Percentiles rank a stretch among this genome's conserved stretches.
Conservation (phyloP, 495 filamentous ascomycete species). For the Thermothielavioides terrestris region DNA sequence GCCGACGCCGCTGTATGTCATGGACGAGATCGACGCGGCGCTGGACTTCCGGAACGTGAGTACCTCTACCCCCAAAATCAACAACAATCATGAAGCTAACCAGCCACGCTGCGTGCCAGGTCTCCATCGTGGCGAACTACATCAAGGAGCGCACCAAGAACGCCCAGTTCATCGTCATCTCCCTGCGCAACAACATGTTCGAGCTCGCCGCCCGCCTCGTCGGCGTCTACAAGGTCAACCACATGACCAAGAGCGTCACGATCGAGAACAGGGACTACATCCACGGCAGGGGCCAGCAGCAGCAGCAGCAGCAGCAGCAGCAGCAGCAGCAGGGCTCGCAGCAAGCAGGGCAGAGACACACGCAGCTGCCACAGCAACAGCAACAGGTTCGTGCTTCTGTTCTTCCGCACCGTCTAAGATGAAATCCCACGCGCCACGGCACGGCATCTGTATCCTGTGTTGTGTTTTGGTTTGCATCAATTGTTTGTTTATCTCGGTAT, state of each 20-base stretch:
- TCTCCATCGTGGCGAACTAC: slow-evolving; percentile 95
- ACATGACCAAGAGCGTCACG: slow-evolving; percentile 98
- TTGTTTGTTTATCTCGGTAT: not conserved
- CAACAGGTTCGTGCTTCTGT: slow-evolving; percentile 11
- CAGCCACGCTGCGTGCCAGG: slow-evolving; percentile 42
- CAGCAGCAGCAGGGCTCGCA: not conserved
- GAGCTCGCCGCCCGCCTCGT: slow-evolving; percentile 89
- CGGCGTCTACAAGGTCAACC: slow-evolving; percentile 98
- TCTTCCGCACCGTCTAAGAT: slow-evolving; percentile 6
- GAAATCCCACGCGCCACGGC: no score
- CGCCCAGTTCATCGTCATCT: slow-evolving; percentile 98
- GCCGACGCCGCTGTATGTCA: slow-evolving; percentile 94
- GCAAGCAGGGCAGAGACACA: not conserved
- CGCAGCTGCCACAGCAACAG: not conserved
- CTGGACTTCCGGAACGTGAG: slow-evolving; percentile 95
- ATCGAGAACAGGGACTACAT: slow-evolving; percentile 81
- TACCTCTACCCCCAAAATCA: not conserved
- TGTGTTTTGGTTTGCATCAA: not conserved
- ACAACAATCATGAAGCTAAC: not conserved
- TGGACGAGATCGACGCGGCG: slow-evolving; percentile 99
- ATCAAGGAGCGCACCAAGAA: slow-evolving; percentile 99
- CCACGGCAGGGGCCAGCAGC: not conserved
- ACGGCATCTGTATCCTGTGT: no score
- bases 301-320: slow-evolving; percentile 6
- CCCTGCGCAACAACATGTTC: slow-evolving; percentile 98